These are phyloP conservation scores for Echites panduratus DNA, from an alignment of 257 asterid species.

Conservation along the genomic window DNA sequence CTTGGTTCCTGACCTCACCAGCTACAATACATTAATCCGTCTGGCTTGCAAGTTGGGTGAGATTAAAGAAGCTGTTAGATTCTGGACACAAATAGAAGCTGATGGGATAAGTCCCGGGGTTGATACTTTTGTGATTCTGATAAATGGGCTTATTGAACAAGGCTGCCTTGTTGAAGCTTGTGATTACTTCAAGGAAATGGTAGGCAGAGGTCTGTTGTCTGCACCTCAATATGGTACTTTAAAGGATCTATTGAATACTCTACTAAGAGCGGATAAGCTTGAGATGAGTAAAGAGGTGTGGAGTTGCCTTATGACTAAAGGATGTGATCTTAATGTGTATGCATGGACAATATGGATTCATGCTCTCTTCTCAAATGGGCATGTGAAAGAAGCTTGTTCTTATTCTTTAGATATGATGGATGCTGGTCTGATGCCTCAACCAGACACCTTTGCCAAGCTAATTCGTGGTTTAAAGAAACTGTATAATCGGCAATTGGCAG, in stretches of 20 bases:
- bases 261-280: constrained; percentile 68
- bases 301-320: constrained; percentile 64
- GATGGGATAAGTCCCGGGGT: constrained; percentile 66
- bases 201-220: constrained; percentile 66
- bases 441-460: constrained; percentile 87
- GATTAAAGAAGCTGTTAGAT: constrained; percentile 40
- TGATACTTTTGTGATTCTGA: constrained; percentile 61
- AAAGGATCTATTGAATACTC: constrained; percentile 64
- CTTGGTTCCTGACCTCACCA: constrained; percentile 48
- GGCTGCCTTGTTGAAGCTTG: constrained; percentile 68
- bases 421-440: constrained; percentile 90
- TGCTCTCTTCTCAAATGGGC: constrained; percentile 67
- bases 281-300: constrained; percentile 67
- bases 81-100: constrained; percentile 64
- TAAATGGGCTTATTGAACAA: constrained; percentile 61
- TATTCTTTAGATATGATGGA: constrained; percentile 91
- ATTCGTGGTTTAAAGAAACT: constrained; percentile 73
- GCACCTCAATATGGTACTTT: constrained; percentile 78
- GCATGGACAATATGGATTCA: constrained; percentile 99
- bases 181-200: constrained; percentile 78
- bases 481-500: constrained; percentile 75
- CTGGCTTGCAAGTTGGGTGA: constrained; percentile 79
- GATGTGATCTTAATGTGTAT: constrained; percentile 72
- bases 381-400: constrained; percentile 81
- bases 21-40: constrained; percentile 56